These are phyloP conservation scores for Aphanomyces stellatus DNA, from an alignment of 352 stramenopile genomes.

Conservation along the genomic window DNA sequence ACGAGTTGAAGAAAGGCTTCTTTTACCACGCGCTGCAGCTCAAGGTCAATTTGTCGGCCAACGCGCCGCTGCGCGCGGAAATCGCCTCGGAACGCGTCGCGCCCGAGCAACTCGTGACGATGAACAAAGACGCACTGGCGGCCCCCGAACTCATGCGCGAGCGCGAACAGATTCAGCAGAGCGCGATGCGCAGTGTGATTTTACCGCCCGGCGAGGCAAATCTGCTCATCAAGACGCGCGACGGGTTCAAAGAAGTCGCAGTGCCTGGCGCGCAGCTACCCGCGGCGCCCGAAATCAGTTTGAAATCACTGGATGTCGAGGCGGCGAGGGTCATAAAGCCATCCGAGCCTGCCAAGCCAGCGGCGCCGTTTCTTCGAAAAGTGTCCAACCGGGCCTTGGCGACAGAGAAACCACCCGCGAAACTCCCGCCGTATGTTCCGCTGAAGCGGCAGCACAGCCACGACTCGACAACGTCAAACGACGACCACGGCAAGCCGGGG, in stretches of 20 bases:
- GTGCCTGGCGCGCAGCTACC: not conserved
- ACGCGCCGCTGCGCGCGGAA: not conserved
- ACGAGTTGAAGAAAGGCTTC: not conserved
- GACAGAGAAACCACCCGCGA: too few species aligned
- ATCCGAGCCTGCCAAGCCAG: too few species aligned
- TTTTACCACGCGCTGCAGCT: slow-evolving; percentile 11
- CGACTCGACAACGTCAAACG: not conserved
- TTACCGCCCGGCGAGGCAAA: not conserved
- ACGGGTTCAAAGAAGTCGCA: slow-evolving; percentile 14
- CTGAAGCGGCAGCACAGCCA: not conserved
- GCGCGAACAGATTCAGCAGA: not conserved
- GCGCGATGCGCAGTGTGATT: slow-evolving; percentile 10
- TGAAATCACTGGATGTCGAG: too few species aligned
- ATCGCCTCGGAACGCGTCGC: not conserved
- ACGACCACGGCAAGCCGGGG: not conserved
- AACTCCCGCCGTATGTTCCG: too few species aligned
- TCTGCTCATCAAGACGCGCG: slow-evolving; percentile 10
- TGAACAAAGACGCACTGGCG: slow-evolving; percentile 13
- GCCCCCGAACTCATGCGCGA: not conserved
- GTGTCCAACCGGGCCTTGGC: too few species aligned
- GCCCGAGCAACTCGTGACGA: not conserved
- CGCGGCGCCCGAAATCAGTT: not conserved
- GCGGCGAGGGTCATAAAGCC: too few species aligned
- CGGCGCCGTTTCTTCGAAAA: too few species aligned
- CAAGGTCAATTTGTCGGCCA: not conserved